Conservation (phyloP, 768 basidiomycete species). For the Pisolithus tinctorius region DNA sequence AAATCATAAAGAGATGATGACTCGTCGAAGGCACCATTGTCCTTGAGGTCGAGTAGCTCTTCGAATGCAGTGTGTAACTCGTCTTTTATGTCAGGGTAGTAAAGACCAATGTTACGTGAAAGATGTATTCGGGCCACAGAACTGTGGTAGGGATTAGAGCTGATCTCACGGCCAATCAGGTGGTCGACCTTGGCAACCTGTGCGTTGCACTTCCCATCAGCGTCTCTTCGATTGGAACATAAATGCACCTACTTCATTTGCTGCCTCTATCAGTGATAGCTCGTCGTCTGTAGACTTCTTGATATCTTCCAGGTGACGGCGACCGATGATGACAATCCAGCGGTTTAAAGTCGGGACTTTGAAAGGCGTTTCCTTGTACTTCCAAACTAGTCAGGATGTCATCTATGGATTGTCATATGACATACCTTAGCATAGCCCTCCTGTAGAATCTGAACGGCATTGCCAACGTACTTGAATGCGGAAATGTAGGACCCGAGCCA, state of each 20-base stretch:
- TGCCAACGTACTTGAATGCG: conserved; percentile 9
- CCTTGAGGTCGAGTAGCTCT: conserved; percentile 27
- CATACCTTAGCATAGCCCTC: conserved; percentile 26
- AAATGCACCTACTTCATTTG: conserved; percentile 24
- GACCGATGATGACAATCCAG: conserved; percentile 36
- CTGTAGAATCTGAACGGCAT: conserved; percentile 19
- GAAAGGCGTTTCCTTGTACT: conserved; percentile 15
- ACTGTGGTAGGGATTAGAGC: conserved; percentile 25
- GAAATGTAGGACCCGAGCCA: conserved; percentile 22
- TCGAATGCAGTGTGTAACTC: conserved; percentile 38
- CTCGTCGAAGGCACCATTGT: conserved; percentile 9
- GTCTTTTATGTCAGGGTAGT: conserved; percentile 36
- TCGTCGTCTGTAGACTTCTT: conserved; percentile 32
- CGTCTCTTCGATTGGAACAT: neutral
- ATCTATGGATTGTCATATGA: neutral
- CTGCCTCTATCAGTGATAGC: conserved; percentile 29
- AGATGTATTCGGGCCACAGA: conserved; percentile 22
- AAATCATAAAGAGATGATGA: neutral
- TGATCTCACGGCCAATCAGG: neutral
- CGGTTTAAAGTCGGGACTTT: conserved; percentile 19
- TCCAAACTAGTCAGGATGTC: conserved; percentile 5
- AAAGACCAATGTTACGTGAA: conserved; percentile 30
- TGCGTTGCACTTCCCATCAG: neutral
- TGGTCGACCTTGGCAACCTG: neutral
- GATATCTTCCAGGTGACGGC: conserved; percentile 30